Evolutionary conservation across 805 yeast genomes (phyloP), one percentile per base, ranked within the genome.

Genomic region (Metschnikowia continentalis): DNA sequence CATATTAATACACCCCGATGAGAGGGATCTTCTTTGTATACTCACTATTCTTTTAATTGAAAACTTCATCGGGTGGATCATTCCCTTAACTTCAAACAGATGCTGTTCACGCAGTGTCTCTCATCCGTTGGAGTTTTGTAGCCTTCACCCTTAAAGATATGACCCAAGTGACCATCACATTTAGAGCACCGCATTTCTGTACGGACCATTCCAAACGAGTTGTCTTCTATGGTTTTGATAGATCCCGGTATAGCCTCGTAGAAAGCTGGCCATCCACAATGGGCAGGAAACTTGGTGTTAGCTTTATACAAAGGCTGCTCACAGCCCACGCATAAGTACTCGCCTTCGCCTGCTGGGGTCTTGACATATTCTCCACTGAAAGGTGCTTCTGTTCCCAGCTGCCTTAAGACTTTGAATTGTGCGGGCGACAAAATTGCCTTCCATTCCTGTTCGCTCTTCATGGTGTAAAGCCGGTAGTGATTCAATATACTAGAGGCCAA

Each of bases 211-310:
- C 98, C 98, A 46, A 71, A 69, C 6, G 84, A 67, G 0, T 51
- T 61, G 66, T 94, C 99, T 17, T 72, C 76, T 52, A 78, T 69
- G 11, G 85, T 74, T 19, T 68, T 76, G 37, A 94, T 77, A 5
- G 96, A 77, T 0, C 90, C 91, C 0, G 96, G 95, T 37, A 88
- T 72, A 0, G 96, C 97, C 51, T 89, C 86, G 67, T 85, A 92
- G 68, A 94, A 94, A 0, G 97, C 91, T 1, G 99, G 99, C 99
- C 99, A 94, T 2, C 99, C 99, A 68, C 99, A 94, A 48, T 90
- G 90, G 11, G 96, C 82, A 51, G 86, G 84, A 61, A 94, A 94
- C 67, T 94, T 92, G 3, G 96, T 79, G 32, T 77, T 72, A 30
- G 96, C 83, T 53, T 78, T 78, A 68, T 94, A 94, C 32, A 94